Evolutionary conservation across 495 filamentous ascomycete species (phyloP), one percentile per base, ranked within the genome.

Genomic region (Xylaria acuta): DNA sequence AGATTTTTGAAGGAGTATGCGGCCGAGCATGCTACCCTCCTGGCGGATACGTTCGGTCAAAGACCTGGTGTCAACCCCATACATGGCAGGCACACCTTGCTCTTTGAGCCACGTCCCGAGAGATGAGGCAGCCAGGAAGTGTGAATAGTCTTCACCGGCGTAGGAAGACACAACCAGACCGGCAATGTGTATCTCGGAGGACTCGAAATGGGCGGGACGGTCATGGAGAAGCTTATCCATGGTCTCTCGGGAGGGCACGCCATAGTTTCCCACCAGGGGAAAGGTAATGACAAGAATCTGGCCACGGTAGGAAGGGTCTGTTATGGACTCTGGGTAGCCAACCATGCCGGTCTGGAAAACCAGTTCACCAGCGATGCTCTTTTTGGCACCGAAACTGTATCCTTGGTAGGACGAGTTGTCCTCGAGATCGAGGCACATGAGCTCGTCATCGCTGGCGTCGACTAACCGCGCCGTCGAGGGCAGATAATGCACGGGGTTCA

Each of bases 321-420:
- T 97, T 76, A 97, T 88, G 16, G 93, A 95, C 85, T 99, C 96
- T 40, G 96, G 95, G 79, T 99, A 99, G 72, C 96, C 96, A 69
- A 99, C 96, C 96, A 99, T 97, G 79, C 96, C 96, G 63, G 96
- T 99, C 87, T 99, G 96, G 85, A 99, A 99, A 82, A 99, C 96
- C 79, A 98, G 86, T 88, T 99, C 96, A 77, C 96, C 96, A 70
- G 95, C 91, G 76, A 96, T 89, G 79, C 92, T 97, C 87, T 93
- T 96, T 78, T 93, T 86, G 34, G 94, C 93, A 78, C 96, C 96
- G 79, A 98, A 99, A 86, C 94, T 97, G 84, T 93, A 92, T 67
- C 96, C 96, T 75, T 94, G 92, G 85, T 94, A 97, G 75, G 91
- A 88, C 40, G 89, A 89, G 77, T 93, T 94, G 87, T 98, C 94